phyloP scores from a whole-genome alignment of 305 asterid species.

The Rubia tinctorum region DNA sequence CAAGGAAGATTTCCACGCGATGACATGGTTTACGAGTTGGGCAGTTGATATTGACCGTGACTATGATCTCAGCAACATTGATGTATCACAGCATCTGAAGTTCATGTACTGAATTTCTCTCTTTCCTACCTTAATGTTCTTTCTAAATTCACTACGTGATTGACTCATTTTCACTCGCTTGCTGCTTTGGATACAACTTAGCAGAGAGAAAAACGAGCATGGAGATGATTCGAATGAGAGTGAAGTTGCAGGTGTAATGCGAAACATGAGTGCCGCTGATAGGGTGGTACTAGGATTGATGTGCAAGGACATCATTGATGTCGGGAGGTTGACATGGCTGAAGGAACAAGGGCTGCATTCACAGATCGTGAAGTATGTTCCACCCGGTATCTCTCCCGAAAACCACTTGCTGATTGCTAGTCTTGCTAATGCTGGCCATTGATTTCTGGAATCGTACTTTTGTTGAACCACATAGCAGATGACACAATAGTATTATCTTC shows the following conservation, averaged over 20 bases:
- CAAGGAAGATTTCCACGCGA: slow-evolving; percentile 75
- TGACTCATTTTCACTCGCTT: background rate
- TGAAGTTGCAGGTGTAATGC: slow-evolving; percentile 56
- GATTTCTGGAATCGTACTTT: background rate
- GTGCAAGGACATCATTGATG: slow-evolving; percentile 92
- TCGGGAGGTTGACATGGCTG: slow-evolving; percentile 72
- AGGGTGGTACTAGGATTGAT: slow-evolving; percentile 74
- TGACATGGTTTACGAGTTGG: slow-evolving; percentile 99
- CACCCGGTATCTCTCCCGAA: slow-evolving; percentile 70
- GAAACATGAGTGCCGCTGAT: slow-evolving; percentile 52
- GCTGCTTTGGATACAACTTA: slow-evolving; percentile 16
- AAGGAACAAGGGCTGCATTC: slow-evolving; percentile 51
- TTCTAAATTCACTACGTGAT: background rate
- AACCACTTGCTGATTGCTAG: slow-evolving; percentile 66
- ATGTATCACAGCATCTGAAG: slow-evolving; percentile 36
- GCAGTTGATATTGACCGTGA: slow-evolving; percentile 95
- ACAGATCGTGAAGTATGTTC: slow-evolving; percentile 71
- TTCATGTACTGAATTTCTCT: slow-evolving; percentile 33
- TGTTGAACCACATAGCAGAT: too few species aligned
- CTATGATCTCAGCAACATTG: slow-evolving; percentile 40
- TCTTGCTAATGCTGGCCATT: slow-evolving; percentile 6
- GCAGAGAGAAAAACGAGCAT: slow-evolving; percentile 38
- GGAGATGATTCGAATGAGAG: slow-evolving; percentile 24
- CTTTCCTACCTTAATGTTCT: background rate
- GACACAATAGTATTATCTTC: too few species aligned